Base-by-base conservation (phyloP, 192 early-diverging fungal species). In the Phycomyces nitens region DNA sequence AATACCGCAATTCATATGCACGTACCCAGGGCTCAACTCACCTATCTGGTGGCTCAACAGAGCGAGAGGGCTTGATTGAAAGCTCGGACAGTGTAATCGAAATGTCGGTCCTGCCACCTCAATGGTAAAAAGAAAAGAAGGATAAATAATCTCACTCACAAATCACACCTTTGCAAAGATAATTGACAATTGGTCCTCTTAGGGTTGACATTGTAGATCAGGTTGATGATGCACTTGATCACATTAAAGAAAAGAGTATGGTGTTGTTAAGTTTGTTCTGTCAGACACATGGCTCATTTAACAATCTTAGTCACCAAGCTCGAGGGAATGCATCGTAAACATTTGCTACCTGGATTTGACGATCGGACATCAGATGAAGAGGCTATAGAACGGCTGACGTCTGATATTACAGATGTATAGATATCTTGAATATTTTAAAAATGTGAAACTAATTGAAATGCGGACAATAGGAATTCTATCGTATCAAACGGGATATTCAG, bases 201-300 rank as follows among this genome's bases (percentile, higher is more conserved):
- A 93, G 89, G 93, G 87, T 92, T 9, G 94, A 96, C 74, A 83
- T 93, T 56, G 92, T 94, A 8, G 93, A 95, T 47, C 93, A 96
- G 71, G 88, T 96, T 18, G 78, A 83, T 65, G 84, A 88, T 53
- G 77, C 81, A 52, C 60, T 89, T 34, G 85, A 88, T 5, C 79
- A 77, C 39, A 85, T 92, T 15, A 82, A 84, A 27, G 76, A 79
- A 68, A 82, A 88, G 65, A 82, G 85, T 84, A 73, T 65, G 55
- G 58, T 15, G 34, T 63, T 18, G 71, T 64, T 41, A 54, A 29
- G 0, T 26, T 55, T 44, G 47, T 38, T 47, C n/a, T 60, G 50
- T 42, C 55, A 14, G 22, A 16, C 43, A 40, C 55, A 61, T 68
- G 20, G 55, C n/a, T 60, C 44, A 23, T 40, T 51, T 16, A 26